Percentiles rank a stretch among this genome's conserved stretches.
Conservation (phyloP, 75 land plant genomes). For the Picea glauca region DNA sequence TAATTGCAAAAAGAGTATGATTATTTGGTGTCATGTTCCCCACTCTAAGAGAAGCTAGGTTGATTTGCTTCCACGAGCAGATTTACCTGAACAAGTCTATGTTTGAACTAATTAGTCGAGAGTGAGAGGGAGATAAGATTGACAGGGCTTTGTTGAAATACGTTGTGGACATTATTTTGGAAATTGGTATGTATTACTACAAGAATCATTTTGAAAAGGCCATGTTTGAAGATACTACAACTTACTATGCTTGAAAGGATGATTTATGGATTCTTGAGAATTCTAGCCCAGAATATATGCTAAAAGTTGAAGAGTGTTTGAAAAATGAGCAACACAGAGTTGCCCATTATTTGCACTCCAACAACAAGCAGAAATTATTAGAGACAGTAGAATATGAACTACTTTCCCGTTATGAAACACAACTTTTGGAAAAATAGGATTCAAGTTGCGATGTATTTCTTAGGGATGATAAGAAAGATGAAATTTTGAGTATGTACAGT, state of each 20-base stretch:
- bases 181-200: too few relatives aligned
- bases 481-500: constrained; percentile 85
- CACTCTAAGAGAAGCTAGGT: too few relatives aligned
- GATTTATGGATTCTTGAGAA: constrained; percentile 87
- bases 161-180: constrained; percentile 12
- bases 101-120: too few relatives aligned
- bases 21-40: too few relatives aligned
- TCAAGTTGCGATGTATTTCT: constrained; percentile 58
- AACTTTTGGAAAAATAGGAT: constrained; percentile 85
- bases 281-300: constrained; percentile 92
- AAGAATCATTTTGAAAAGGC: too few relatives aligned
- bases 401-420: constrained; percentile 9
- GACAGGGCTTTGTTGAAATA: not conserved
- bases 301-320: constrained; percentile 82
- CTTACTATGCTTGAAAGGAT: constrained; percentile 64
- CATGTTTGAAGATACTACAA: too few relatives aligned
- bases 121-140: too few relatives aligned
- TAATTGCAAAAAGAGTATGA: too few relatives aligned
- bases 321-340: constrained; percentile 82
- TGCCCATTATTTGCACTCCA: constrained; percentile 69
- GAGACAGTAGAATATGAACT: constrained; percentile 91
- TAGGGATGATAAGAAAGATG: constrained; percentile 59
- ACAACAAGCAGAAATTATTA: constrained; percentile 76
- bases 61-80: too few relatives aligned
- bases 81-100: too few relatives aligned